These are phyloP conservation scores for Nothophytophthora sp. DNA, from an alignment of 352 stramenopile species.

Conservation along the genomic window DNA sequence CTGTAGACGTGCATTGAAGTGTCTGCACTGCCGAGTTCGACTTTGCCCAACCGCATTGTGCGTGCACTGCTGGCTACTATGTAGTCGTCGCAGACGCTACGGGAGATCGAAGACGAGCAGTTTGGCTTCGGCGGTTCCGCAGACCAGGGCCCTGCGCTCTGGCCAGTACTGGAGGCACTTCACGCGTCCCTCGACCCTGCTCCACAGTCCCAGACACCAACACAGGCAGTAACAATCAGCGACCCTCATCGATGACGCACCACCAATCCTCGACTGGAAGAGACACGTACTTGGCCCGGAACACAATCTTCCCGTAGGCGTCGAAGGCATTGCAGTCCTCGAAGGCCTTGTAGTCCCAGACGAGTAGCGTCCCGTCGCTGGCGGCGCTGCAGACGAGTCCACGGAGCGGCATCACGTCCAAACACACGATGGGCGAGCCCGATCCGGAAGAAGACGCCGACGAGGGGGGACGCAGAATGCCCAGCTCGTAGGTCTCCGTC, in stretches of 20 bases:
- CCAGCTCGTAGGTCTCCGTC: slow-evolving; percentile 54
- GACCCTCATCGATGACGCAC: too few species aligned
- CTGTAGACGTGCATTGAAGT: too few species aligned
- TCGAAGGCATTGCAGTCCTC: slow-evolving; percentile 42
- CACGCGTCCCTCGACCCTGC: slow-evolving; percentile 28
- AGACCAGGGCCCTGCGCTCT: slow-evolving; percentile 26
- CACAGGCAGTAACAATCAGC: not conserved
- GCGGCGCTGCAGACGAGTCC: slow-evolving; percentile 49
- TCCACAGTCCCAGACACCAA: not conserved
- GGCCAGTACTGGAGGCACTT: slow-evolving; percentile 40
- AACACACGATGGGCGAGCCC: slow-evolving; percentile 45
- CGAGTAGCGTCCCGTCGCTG: slow-evolving; percentile 53
- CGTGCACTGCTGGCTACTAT: too few species aligned
- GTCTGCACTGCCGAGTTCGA: too few species aligned
- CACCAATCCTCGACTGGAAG: too few species aligned
- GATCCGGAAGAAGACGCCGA: slow-evolving; percentile 34
- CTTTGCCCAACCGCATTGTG: too few species aligned
- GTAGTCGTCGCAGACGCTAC: slow-evolving; percentile 16
- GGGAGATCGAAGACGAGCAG: slow-evolving; percentile 32
- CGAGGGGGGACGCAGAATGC: slow-evolving; percentile 39
- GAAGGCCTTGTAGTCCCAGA: slow-evolving; percentile 61
- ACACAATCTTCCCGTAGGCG: slow-evolving; percentile 48
- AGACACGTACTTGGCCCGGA: slow-evolving; percentile 36
- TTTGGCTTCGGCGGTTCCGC: slow-evolving; percentile 31
- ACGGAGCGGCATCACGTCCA: slow-evolving; percentile 40